Evolutionary conservation across 306 rosid genomes (phyloP).

Genomic region (Calophaca sinica): DNA sequence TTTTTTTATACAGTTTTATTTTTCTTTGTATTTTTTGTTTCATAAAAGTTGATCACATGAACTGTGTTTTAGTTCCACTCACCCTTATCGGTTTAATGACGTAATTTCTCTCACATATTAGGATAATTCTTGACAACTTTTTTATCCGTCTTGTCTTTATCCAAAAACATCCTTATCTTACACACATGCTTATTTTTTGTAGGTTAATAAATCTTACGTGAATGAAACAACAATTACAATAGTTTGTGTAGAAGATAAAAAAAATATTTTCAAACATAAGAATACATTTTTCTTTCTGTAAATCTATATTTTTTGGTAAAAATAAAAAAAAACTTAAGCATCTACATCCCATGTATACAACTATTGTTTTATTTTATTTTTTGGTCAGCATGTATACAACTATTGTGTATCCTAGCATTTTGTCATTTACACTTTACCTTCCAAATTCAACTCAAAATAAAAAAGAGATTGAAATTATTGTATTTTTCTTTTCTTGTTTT

Average conservation of each 20-base stretch:
- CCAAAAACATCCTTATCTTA: conserved; percentile 26
- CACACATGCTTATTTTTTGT: conserved; percentile 4
- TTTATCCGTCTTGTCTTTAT: not conserved
- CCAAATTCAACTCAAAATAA: too few species aligned
- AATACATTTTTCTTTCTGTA: not conserved
- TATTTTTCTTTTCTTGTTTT: too few species aligned
- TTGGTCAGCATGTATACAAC: too few species aligned
- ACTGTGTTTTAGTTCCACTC: not conserved
- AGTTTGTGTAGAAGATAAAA: not conserved
- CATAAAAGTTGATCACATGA: not conserved
- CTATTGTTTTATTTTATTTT: too few species aligned
- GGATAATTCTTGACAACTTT: not conserved
- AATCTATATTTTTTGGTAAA: too few species aligned
- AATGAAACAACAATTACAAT: not conserved
- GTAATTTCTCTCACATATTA: not conserved
- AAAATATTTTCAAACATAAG: not conserved
- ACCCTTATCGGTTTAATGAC: not conserved
- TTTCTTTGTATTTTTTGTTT: too few species aligned
- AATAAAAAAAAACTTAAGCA: too few species aligned
- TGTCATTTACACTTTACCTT: not conserved
- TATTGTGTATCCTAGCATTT: not conserved
- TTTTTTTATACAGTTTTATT: too few species aligned
- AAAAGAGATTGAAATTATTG: too few species aligned
- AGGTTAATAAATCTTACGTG: not conserved
- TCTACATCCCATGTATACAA: not conserved